These are phyloP conservation scores for Saccharomycopsis sp. DNA, from an alignment of 805 yeast genomes.

Conservation along the genomic window DNA sequence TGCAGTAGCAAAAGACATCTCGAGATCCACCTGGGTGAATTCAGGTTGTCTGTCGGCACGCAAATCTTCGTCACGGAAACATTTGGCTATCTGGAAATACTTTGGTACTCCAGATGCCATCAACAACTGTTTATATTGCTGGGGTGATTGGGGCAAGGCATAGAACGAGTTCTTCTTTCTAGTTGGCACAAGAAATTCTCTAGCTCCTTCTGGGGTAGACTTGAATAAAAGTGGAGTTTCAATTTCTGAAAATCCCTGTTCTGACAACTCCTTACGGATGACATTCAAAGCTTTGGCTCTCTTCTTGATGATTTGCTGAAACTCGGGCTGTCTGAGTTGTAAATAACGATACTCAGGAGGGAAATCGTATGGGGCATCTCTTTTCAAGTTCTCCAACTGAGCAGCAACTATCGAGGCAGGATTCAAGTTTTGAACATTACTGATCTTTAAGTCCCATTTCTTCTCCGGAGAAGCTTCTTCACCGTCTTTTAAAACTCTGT, in stretches of 20 bases:
- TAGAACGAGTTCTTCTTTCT: conserved; percentile 56
- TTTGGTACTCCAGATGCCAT: conserved; percentile 89
- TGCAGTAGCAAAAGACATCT: conserved; percentile 75
- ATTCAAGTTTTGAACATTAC: conserved; percentile 51
- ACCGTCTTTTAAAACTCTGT: conserved; percentile 28
- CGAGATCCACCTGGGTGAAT: conserved; percentile 94
- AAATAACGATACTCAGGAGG: conserved; percentile 80
- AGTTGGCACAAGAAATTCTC: conserved; percentile 93
- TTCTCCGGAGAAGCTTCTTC: conserved; percentile 16
- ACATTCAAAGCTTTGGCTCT: conserved; percentile 50
- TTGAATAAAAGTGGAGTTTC: conserved; percentile 93
- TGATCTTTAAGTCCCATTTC: conserved; percentile 54
- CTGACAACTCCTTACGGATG: conserved; percentile 38
- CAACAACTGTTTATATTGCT: conserved; percentile 88
- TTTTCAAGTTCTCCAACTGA: conserved; percentile 56
- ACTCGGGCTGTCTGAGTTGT: conserved; percentile 59
- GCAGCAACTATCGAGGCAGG: conserved; percentile 58
- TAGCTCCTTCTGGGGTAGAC: conserved; percentile 97
- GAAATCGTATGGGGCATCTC: conserved; percentile 42
- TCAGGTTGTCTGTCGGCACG: conserved; percentile 96
- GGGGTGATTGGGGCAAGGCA: conserved; percentile 97
- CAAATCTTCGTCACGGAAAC: conserved; percentile 94
- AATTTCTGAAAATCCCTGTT: conserved; percentile 59
- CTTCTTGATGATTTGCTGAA: conserved; percentile 48
- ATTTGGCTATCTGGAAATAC: conserved; percentile 87